Base-by-base conservation (phyloP, 768 basidiomycete genomes). In the Mycena crocata region DNA sequence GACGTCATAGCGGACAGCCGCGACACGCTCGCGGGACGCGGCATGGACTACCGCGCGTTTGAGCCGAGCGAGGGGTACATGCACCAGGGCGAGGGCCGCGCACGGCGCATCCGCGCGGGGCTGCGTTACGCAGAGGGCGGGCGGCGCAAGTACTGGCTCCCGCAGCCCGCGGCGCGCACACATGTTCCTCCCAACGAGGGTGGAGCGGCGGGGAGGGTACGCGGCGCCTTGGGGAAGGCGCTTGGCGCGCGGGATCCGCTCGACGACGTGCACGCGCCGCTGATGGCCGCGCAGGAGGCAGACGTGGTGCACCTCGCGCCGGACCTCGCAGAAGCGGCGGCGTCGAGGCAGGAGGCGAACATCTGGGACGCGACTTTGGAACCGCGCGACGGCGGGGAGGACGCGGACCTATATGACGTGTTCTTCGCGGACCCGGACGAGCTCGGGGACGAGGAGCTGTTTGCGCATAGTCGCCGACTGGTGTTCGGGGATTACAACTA, bases 11-110 rank as follows among this genome's bases (percentile, higher is more conserved):
- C 93, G 76, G 98, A 99, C 77, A 86, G 87, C 7, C 90, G 91
- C 70, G 81, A 88, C 9, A 99, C 97, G 0, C 80, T 98, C n/a
- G 13, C 86, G 87, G 30, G 97, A 97, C 14, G 87, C 92, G 94
- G 96, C 5, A 95, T 98, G 87, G 93, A 94, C 63, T 99, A 99
- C 79, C 91, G 95, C 51, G 93, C 93, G 60, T 99, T 97, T 75
- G 98, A 99, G 75, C 97, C 98, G 3, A 94, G 93, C 42, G 96
- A 98, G 75, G 96, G 96, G 2, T 88, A 87, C 66, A 90, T 99
- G 77, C 97, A 99, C 73, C 89, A 95, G 66, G 98, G 97, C 39
- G 85, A 85, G 2, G 96, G 93, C 0, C 84, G 96, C 35, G 95
- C 95, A 57, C 84, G 91, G 39, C 86, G 98, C 3, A 97, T 99